phyloP scores from a whole-genome alignment of 164 flowering plant species.

The Protea cynaroides region DNA sequence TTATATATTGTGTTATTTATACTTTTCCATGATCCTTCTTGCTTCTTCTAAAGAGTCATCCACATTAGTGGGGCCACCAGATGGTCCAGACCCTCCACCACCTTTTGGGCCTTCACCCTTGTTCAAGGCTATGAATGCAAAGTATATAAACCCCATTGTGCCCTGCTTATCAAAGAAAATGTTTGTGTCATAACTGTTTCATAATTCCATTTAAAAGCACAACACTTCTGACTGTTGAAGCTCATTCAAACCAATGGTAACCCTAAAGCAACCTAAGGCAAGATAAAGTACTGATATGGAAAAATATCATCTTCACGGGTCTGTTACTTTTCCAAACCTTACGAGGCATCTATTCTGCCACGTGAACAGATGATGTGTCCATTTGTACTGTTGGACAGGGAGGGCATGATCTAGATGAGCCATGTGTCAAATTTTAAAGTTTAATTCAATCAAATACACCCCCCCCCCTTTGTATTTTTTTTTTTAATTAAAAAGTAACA shows the following conservation, averaged over 20 bases:
- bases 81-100: conserved; percentile 38
- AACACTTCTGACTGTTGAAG: neutral
- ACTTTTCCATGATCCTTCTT: conserved; percentile 92
- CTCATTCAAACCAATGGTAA: neutral
- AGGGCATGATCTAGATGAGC: too few relatives aligned
- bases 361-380: too few relatives aligned
- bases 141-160: conserved; percentile 81
- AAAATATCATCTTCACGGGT: too few relatives aligned
- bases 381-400: too few relatives aligned
- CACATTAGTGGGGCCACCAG: conserved; percentile 18
- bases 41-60: conserved; percentile 92
- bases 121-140: conserved; percentile 67
- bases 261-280: neutral
- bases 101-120: conserved; percentile 71
- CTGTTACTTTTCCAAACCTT: too few relatives aligned
- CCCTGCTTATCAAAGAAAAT: conserved; percentile 40
- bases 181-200: neutral
- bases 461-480: too few relatives aligned
- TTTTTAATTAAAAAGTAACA: too few relatives aligned
- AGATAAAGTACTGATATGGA: too few relatives aligned
- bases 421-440: too few relatives aligned
- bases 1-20: conserved; percentile 34
- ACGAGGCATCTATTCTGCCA: too few relatives aligned
- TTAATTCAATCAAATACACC: too few relatives aligned
- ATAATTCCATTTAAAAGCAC: neutral